Conservation (phyloP, 2,329 filamentous ascomycete species). For the Emergomyces pasteurianus region DNA sequence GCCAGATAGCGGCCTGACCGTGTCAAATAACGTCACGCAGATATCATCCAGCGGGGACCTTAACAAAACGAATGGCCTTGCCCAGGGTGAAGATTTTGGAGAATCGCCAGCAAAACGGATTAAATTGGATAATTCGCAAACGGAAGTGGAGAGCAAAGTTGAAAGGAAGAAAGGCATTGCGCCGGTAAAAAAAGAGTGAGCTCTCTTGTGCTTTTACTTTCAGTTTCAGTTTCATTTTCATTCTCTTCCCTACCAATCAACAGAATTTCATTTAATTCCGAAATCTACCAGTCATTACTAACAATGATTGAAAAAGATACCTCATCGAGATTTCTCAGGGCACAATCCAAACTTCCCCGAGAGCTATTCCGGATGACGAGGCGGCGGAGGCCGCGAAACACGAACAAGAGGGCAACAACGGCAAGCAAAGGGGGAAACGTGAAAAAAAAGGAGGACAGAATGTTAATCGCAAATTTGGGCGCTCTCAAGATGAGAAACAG, state of each 20-base stretch:
- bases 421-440: constrained; percentile 21
- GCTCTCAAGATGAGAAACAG: constrained; percentile 61
- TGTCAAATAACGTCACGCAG: background rate
- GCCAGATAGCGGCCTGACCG: background rate
- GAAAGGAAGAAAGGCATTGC: constrained; percentile 47
- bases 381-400: constrained; percentile 46
- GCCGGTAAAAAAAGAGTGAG: constrained; percentile 61
- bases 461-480: constrained; percentile 67
- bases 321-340: constrained; percentile 16
- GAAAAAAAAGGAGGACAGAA: constrained; percentile 66
- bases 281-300: background rate
- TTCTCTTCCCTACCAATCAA: background rate
- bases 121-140: constrained; percentile 33
- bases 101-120: constrained; percentile 44
- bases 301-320: constrained; percentile 17
- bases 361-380: constrained; percentile 40
- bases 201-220: constrained; percentile 5
- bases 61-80: background rate
- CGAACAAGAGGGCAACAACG: constrained; percentile 22
- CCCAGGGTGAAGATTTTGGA: constrained; percentile 32
- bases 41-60: background rate
- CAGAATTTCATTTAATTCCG: background rate
- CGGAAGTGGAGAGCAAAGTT: constrained; percentile 15
- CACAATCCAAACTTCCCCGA: constrained; percentile 16
- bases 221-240: background rate